Percentiles rank a stretch among this genome's conserved stretches.
Evolutionary conservation across 768 basidiomycete species (phyloP).

Genomic region (Sistotremastrum suecicum): DNA sequence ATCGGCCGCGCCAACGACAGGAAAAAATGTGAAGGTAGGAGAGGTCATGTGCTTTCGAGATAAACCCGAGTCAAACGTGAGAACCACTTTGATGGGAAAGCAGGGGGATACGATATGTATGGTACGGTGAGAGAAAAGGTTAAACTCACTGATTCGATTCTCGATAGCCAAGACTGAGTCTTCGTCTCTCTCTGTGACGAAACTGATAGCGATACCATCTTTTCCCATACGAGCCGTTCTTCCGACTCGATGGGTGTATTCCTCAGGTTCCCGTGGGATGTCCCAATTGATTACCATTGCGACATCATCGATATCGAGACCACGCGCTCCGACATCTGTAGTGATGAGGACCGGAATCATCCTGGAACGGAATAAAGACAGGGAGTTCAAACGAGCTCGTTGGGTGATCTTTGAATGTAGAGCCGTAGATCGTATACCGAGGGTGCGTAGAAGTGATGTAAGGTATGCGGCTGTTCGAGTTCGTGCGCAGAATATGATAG

Average conservation of each 20-base stretch:
- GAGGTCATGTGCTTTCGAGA: not conserved
- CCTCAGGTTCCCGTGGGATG: slow-evolving; percentile 76
- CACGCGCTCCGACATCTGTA: slow-evolving; percentile 91
- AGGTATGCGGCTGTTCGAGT: slow-evolving; percentile 86
- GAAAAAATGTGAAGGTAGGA: not conserved
- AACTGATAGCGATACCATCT: slow-evolving; percentile 83
- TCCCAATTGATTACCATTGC: slow-evolving; percentile 98
- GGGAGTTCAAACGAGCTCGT: slow-evolving; percentile 68
- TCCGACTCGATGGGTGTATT: slow-evolving; percentile 94
- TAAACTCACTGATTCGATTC: slow-evolving; percentile 61
- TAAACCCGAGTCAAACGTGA: not conserved
- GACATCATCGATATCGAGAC: slow-evolving; percentile 92
- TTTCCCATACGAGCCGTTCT: slow-evolving; percentile 83
- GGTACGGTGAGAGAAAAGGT: not conserved
- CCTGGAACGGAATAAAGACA: slow-evolving; percentile 75
- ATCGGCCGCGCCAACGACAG: not conserved
- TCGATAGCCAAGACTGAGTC: slow-evolving; percentile 74
- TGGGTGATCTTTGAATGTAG: slow-evolving; percentile 92
- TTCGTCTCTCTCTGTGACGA: slow-evolving; percentile 90
- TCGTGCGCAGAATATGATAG: slow-evolving; percentile 86
- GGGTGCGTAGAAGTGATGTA: slow-evolving; percentile 58
- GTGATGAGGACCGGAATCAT: slow-evolving; percentile 86
- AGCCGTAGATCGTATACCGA: slow-evolving; percentile 73
- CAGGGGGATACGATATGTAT: not conserved
- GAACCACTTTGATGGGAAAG: too few relatives aligned